A percentile compares a stretch with the other conserved stretches of the same genome.
phyloP scores from a whole-genome alignment of 768 basidiomycete species.

The Tremella fuciformis region DNA sequence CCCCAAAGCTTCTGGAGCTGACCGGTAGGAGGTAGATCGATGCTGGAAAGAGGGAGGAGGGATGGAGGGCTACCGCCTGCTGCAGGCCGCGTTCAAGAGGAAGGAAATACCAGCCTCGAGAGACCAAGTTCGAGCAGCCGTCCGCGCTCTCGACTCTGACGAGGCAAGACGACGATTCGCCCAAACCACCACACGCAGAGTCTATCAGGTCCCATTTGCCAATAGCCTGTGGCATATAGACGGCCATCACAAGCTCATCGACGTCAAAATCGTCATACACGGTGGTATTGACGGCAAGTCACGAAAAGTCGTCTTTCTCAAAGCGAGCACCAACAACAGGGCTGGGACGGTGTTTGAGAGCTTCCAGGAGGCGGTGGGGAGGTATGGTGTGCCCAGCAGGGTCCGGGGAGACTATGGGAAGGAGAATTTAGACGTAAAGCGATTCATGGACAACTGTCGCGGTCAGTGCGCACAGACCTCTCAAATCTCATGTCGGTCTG shows the following conservation, averaged over 20 bases:
- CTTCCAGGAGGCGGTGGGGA: conserved; percentile 24
- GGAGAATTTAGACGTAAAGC: conserved; percentile 12
- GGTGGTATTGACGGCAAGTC: conserved; percentile 56
- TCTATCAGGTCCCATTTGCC: too few relatives aligned
- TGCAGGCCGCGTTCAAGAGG: not conserved
- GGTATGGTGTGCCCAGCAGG: conserved; percentile 13
- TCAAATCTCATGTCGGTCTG: not conserved
- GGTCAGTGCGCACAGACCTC: conserved; percentile 11
- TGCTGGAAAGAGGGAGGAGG: not conserved
- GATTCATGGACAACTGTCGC: conserved; percentile 7
- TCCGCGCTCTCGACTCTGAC: too few relatives aligned
- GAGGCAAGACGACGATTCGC: too few relatives aligned
- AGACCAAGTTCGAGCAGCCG: not conserved
- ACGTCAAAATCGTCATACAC: too few relatives aligned
- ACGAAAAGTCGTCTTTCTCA: conserved; percentile 51
- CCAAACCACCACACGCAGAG: too few relatives aligned
- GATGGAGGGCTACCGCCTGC: not conserved
- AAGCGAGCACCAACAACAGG: conserved; percentile 54
- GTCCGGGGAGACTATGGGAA: too few relatives aligned
- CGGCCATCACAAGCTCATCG: too few relatives aligned
- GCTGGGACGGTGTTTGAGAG: conserved; percentile 52
- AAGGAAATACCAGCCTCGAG: not conserved
- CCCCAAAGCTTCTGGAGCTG: too few relatives aligned
- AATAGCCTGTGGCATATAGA: too few relatives aligned
- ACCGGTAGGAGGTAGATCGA: not conserved